A percentile compares a stretch with the other conserved stretches of the same genome.
These are phyloP conservation scores for Cucumis sativus DNA, from an alignment of 306 rosid species.

Conservation along the genomic window DNA sequence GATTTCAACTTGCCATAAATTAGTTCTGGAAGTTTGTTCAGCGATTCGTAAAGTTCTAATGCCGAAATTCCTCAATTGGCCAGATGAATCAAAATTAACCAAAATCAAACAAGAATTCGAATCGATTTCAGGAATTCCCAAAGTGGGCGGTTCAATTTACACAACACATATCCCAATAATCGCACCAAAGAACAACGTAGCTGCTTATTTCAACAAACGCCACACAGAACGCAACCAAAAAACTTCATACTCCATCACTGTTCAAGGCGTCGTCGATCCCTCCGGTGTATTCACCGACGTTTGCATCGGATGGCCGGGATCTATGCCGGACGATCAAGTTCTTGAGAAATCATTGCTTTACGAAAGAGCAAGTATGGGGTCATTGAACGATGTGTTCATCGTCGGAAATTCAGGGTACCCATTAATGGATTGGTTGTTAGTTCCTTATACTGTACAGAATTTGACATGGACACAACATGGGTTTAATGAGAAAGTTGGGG, in stretches of 20 bases:
- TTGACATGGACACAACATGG: slow-evolving; percentile 89
- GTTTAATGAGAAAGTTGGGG: slow-evolving; percentile 80
- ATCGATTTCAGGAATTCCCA: slow-evolving; percentile 59
- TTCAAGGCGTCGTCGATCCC: slow-evolving; percentile 82
- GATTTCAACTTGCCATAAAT: slow-evolving; percentile 83
- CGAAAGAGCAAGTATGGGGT: slow-evolving; percentile 60
- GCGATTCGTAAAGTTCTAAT: slow-evolving; percentile 74
- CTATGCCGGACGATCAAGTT: slow-evolving; percentile 87
- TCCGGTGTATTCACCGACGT: slow-evolving; percentile 70
- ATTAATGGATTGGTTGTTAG: slow-evolving; percentile 79
- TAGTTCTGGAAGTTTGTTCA: slow-evolving; percentile 80
- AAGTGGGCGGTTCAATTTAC: slow-evolving; percentile 77
- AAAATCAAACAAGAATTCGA: slow-evolving; percentile 56
- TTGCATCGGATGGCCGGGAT: slow-evolving; percentile 96
- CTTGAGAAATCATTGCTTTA: slow-evolving; percentile 56
- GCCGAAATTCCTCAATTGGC: slow-evolving; percentile 83
- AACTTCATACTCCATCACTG: slow-evolving; percentile 73
- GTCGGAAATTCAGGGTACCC: slow-evolving; percentile 71
- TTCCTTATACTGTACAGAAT: slow-evolving; percentile 58
- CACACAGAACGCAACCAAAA: slow-evolving; percentile 88
- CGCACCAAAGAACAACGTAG: slow-evolving; percentile 79
- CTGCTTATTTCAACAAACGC: slow-evolving; percentile 73
- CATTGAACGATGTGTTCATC: slow-evolving; percentile 53
- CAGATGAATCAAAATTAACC: slow-evolving; percentile 31
- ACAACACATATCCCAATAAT: slow-evolving; percentile 83